Conservation (phyloP, 2,329 filamentous ascomycete genomes). For the Exserohilum rostratum region DNA sequence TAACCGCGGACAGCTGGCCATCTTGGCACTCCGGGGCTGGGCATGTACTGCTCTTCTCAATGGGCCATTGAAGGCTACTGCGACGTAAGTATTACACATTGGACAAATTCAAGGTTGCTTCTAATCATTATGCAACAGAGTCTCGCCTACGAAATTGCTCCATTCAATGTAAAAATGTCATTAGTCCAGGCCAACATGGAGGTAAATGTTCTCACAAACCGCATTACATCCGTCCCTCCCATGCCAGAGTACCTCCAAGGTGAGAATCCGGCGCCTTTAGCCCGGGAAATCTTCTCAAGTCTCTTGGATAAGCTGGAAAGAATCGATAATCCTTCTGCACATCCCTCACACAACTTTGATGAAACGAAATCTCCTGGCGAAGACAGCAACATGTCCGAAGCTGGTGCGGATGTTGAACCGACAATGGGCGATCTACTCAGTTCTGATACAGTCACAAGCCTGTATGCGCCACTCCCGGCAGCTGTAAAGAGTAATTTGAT, state of each 20-base stretch:
- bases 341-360: constrained; percentile 32
- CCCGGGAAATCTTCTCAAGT: constrained; percentile 81
- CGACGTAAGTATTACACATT: constrained; percentile 61
- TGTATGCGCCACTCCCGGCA: constrained; percentile 74
- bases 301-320: constrained; percentile 78
- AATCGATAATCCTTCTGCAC: constrained; percentile 49
- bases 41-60: constrained; percentile 88
- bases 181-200: constrained; percentile 96
- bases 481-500: constrained; percentile 75
- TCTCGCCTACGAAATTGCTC: constrained; percentile 90
- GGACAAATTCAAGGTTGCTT: not conserved
- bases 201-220: constrained; percentile 84
- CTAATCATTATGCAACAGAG: constrained; percentile 52
- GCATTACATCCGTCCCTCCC: constrained; percentile 81
- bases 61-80: constrained; percentile 97
- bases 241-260: constrained; percentile 72
- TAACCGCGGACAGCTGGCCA: constrained; percentile 68
- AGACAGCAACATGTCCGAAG: constrained; percentile 33
- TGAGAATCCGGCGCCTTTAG: constrained; percentile 76
- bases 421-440: constrained; percentile 55
- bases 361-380: constrained; percentile 41
- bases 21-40: constrained; percentile 87
- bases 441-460: constrained; percentile 62
- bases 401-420: constrained; percentile 39
- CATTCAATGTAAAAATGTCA: constrained; percentile 95